Evolutionary conservation across 208 protist genomes (phyloP).

Genomic region (Wallacemonas sp.): DNA sequence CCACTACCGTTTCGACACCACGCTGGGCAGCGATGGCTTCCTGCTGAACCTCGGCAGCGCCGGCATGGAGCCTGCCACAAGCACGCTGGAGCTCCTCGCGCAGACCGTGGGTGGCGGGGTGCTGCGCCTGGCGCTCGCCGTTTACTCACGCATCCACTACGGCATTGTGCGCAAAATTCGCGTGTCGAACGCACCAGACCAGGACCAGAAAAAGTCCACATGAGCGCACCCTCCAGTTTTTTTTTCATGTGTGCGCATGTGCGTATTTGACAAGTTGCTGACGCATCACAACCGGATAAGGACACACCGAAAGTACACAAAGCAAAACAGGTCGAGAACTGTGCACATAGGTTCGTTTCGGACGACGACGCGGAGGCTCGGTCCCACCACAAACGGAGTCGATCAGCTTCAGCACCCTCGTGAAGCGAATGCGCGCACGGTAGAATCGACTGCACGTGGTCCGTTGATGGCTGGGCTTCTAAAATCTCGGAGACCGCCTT

Average conservation of each 20-base stretch:
- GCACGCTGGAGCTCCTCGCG: slow-evolving; percentile 41
- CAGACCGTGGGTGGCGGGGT: slow-evolving; percentile 44
- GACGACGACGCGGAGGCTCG: no score
- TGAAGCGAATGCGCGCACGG: no score
- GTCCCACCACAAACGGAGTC: no score
- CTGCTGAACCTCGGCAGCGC: slow-evolving; percentile 56
- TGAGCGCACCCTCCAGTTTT: background rate
- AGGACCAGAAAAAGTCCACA: slow-evolving; percentile 16
- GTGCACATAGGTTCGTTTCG: no score
- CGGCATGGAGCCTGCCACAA: slow-evolving; percentile 72
- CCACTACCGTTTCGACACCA: slow-evolving; percentile 80
- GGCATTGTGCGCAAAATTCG: slow-evolving; percentile 69
- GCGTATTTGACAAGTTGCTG: no score
- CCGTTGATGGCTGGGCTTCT: no score
- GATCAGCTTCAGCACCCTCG: no score
- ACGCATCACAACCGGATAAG: no score
- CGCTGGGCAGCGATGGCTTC: slow-evolving; percentile 64
- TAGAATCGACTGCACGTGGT: no score
- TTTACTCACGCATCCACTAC: slow-evolving; percentile 77
- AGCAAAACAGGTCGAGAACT: no score
- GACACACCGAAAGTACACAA: no score
- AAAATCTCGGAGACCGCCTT: no score
- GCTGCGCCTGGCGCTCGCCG: slow-evolving; percentile 62
- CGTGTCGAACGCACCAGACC: slow-evolving; percentile 20
- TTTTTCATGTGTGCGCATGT: background rate